Percentiles rank a stretch among this genome's conserved stretches.
phyloP scores from a whole-genome alignment of 2,329 filamentous ascomycete species.

The Epichloe uncinata region DNA sequence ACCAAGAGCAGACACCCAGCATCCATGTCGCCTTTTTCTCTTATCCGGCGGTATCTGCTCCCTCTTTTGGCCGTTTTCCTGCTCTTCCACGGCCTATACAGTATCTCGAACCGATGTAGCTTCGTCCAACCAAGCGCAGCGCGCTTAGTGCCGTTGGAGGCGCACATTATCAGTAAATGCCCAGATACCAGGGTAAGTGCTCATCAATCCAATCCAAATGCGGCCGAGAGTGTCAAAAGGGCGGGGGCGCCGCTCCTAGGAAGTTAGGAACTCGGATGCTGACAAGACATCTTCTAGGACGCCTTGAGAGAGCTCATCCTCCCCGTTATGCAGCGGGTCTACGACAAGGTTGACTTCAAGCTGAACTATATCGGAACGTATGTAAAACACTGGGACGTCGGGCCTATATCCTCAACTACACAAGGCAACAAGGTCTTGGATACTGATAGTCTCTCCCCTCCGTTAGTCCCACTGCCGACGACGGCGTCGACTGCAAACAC shows the following conservation, averaged over 20 bases:
- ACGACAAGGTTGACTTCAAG: constrained; percentile 78
- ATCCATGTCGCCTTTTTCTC: constrained; percentile 2
- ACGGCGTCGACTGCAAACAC: constrained; percentile 79
- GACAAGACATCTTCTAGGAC: constrained; percentile 29
- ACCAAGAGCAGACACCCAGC: not conserved
- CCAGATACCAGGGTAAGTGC: constrained; percentile 59
- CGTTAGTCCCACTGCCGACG: constrained; percentile 53
- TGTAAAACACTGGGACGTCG: constrained; percentile 13
- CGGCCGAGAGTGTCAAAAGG: not conserved
- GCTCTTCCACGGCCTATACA: not conserved
- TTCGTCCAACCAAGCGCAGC: not conserved
- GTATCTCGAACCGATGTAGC: not conserved
- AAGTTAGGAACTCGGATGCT: not conserved
- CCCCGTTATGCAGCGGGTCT: constrained; percentile 71
- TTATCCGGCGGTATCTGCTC: constrained; percentile 3
- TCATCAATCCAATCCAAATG: not conserved
- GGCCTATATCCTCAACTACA: no score
- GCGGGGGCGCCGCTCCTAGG: not conserved
- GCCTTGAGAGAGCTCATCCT: constrained; percentile 72
- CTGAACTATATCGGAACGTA: constrained; percentile 81
- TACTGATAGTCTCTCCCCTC: no score
- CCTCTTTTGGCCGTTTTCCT: constrained; percentile 1
- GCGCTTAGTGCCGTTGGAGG: constrained; percentile 61
- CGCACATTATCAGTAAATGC: constrained; percentile 96
- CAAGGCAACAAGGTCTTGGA: no score